Evolutionary conservation across 208 protist species (phyloP), one percentile per base, ranked within the genome.

Genomic region (Porcisia hertigi): DNA sequence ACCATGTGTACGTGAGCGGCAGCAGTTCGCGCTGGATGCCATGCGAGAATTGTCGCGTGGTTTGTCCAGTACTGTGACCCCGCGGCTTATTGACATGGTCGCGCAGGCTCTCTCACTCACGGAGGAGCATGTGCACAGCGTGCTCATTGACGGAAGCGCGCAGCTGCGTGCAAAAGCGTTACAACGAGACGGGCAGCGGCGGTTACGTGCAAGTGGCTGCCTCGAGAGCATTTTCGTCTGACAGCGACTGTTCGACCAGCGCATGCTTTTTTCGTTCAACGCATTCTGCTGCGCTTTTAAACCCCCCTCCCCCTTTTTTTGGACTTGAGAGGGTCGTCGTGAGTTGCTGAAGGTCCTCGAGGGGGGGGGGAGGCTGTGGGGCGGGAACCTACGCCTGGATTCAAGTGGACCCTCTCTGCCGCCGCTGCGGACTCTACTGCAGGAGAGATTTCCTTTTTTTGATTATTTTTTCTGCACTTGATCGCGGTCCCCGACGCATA

Each of bases 41-140:
- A 85, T 92, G 85, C 84, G 73, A 11, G 73, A 87, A 43, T 71
- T 95, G 41, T 79, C 80, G 3, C 71, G 83, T 45, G 88, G 72
- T 23, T 77, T 82, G 6, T 85, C 82, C 3, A 64, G 36, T 3
- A 25, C 23, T 11, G 81, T 93, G 60, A 81, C 79, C 3, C 73
- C 82, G 49, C 71, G 71, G 0, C 12, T 86, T 12, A 58, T 92
- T 25, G 54, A 80, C 30, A 30, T 80, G n/a, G 55, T 84, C 3
- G 67, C 87, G 3, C 71, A 79, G 39, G 63, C 79, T 2, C 82
- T 95, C 4, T 77, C 73, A 0, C 57, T 92, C 11, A 91, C 87
- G 0, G 89, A 90, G 79, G 55, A 88, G 63, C 84, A 93, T 73
- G 86, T 90, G 20, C 83, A 92, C 60, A 78, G 79, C 20, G 82